phyloP scores from a whole-genome alignment of 345 rosid species.

The Moringa oleifera region DNA sequence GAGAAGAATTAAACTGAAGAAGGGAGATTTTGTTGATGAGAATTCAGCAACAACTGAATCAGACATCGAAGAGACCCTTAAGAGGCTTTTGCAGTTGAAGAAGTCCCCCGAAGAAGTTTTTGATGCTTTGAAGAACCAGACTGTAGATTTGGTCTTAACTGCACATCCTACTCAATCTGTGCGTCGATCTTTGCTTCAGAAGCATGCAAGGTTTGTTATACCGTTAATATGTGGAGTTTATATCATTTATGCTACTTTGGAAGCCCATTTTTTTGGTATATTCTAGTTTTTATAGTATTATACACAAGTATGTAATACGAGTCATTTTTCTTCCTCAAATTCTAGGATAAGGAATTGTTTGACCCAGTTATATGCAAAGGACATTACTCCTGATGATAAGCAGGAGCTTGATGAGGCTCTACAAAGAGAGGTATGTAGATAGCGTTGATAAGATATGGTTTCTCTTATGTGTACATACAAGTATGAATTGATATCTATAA shows the following conservation, averaged over 20 bases:
- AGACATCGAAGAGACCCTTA: slow-evolving; percentile 87
- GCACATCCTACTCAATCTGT: slow-evolving; percentile 99
- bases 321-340: slow-evolving; percentile 15
- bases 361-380: slow-evolving; percentile 88
- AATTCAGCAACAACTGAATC: slow-evolving; percentile 82
- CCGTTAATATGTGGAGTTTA: not conserved
- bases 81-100: slow-evolving; percentile 75
- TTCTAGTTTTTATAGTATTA: too few relatives aligned
- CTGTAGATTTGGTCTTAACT: slow-evolving; percentile 90
- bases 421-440: slow-evolving; percentile 72
- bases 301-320: too few relatives aligned
- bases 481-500: not conserved
- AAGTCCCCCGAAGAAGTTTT: slow-evolving; percentile 90
- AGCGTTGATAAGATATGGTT: not conserved
- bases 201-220: slow-evolving; percentile 74
- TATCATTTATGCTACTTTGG: too few relatives aligned
- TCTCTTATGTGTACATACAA: not conserved
- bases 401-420: slow-evolving; percentile 99
- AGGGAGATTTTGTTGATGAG: slow-evolving; percentile 86
- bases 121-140: slow-evolving; percentile 94
- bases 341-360: slow-evolving; percentile 77
- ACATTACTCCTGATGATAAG: slow-evolving; percentile 94
- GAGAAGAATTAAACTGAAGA: slow-evolving; percentile 75
- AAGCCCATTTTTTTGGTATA: too few relatives aligned
- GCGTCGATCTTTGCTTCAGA: slow-evolving; percentile 92